Conservation (phyloP, 257 asterid species). For the Nicotiana knightiana region DNA sequence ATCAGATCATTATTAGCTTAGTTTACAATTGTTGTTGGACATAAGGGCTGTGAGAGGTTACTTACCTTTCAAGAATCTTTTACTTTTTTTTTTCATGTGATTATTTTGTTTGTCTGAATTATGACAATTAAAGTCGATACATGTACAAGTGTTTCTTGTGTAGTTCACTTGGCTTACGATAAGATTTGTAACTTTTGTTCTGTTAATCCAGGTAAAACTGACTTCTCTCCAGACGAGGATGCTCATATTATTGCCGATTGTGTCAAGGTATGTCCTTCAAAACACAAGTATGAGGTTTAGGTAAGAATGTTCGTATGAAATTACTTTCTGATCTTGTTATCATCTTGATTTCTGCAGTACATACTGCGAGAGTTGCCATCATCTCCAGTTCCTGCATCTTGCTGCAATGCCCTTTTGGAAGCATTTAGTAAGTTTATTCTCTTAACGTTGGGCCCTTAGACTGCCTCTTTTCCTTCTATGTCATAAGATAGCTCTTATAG, state of each 20-base stretch:
- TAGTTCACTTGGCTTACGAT: neutral
- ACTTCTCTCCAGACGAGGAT: slow-evolving; percentile 81
- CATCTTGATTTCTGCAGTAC: slow-evolving; percentile 43
- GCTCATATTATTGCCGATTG: slow-evolving; percentile 96
- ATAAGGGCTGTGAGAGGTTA: neutral
- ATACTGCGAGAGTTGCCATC: slow-evolving; percentile 97
- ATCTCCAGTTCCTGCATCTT: slow-evolving; percentile 98
- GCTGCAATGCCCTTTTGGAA: slow-evolving; percentile 98
- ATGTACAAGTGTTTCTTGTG: neutral
- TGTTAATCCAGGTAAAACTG: slow-evolving; percentile 59
- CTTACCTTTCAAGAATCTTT: neutral
- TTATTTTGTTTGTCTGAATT: neutral
- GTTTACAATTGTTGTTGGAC: neutral
- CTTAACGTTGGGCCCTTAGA: slow-evolving; percentile 1
- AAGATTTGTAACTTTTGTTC: neutral
- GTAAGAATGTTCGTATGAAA: slow-evolving; percentile 5
- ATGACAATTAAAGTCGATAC: neutral
- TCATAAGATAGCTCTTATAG: neutral
- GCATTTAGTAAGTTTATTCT: slow-evolving; percentile 64
- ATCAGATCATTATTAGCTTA: neutral
- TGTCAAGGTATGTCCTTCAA: slow-evolving; percentile 60
- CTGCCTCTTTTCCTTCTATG: slow-evolving; percentile 8
- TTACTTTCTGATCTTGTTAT: slow-evolving; percentile 6
- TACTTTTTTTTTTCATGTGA: neutral
- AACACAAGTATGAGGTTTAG: slow-evolving; percentile 9